Conservation (phyloP, 345 rosid genomes). For the Toxicodendron radicans region DNA sequence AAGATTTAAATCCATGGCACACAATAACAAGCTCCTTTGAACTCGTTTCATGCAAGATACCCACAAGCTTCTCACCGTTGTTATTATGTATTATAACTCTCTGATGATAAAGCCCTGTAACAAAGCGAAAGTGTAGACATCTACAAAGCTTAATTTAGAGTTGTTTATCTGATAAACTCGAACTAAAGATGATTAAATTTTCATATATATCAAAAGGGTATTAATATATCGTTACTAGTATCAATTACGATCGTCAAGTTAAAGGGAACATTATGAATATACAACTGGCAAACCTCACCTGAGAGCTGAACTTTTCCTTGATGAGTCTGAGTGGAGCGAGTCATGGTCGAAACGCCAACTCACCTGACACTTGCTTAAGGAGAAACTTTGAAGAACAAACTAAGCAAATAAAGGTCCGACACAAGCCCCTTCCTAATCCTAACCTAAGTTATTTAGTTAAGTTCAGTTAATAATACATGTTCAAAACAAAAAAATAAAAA, state of each 20-base stretch:
- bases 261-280: too few relatives aligned
- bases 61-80: constrained; percentile 76
- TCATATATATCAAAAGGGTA: background rate
- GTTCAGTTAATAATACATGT: too few relatives aligned
- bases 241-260: background rate
- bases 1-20: constrained; percentile 86
- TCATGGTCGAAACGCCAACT: constrained; percentile 10
- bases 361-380: background rate
- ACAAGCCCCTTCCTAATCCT: too few relatives aligned
- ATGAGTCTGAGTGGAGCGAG: constrained; percentile 22
- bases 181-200: background rate
- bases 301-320: constrained; percentile 21
- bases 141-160: background rate
- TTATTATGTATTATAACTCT: constrained; percentile 53
- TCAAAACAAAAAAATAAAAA: too few relatives aligned
- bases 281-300: constrained; percentile 18
- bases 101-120: constrained; percentile 23
- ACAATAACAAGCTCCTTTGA: constrained; percentile 70
- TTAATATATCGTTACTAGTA: background rate
- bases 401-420: background rate
- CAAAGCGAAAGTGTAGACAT: background rate
- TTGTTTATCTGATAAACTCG: background rate
- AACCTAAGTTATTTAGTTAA: background rate
- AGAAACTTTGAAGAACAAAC: background rate
- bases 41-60: constrained; percentile 75